Percentiles rank a stretch among this genome's conserved stretches.
Conservation (phyloP, 148 eudicot species). For the Vaccinium vitisidaea region DNA sequence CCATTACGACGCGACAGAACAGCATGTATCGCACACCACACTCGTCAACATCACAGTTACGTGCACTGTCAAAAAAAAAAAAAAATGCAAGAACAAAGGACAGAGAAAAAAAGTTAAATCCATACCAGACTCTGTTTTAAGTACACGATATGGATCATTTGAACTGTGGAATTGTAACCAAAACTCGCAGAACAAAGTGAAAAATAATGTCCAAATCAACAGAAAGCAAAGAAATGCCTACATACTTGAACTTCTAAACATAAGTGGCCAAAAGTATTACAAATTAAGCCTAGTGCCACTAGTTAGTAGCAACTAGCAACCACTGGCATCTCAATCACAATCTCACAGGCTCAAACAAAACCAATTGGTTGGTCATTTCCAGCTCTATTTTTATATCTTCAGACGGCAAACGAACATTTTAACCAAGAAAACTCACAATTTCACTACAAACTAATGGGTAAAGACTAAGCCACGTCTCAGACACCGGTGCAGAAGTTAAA, state of each 20-base stretch:
- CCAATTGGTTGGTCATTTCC: not conserved
- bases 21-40: conserved; percentile 70
- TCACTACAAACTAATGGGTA: not conserved
- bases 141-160: not conserved
- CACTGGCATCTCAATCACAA: not conserved
- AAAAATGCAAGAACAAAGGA: not conserved
- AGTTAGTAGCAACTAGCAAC: conserved; percentile 15
- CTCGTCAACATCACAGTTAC: conserved; percentile 79
- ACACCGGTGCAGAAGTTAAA: not conserved
- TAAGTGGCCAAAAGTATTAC: not conserved
- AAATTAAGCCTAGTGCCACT: not conserved
- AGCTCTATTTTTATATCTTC: not conserved
- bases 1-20: conserved; percentile 89
- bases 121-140: not conserved
- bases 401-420: not conserved
- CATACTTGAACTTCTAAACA: not conserved
- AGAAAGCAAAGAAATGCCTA: not conserved
- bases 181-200: not conserved
- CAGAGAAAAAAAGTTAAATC: not conserved
- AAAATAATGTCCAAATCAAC: not conserved
- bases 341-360: conserved; percentile 4
- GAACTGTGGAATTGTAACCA: not conserved
- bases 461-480: not conserved
- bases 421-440: not conserved
- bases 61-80: conserved; percentile 52